Conservation (phyloP, 306 rosid species). For the Datisca glomerata region DNA sequence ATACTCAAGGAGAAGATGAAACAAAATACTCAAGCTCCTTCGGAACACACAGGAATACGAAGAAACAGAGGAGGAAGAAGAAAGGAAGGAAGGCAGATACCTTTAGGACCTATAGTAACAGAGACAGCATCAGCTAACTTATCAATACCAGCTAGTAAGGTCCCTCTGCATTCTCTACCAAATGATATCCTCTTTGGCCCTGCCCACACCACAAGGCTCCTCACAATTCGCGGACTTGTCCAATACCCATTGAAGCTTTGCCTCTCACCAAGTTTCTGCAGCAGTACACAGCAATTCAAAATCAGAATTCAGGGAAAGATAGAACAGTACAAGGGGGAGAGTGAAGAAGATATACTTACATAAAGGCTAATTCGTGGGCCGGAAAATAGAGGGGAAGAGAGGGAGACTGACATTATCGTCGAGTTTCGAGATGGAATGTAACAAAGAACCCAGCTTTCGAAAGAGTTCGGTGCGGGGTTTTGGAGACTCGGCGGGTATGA, state of each 20-base stretch:
- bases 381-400: slow-evolving; percentile 11
- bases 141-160: slow-evolving; percentile 68
- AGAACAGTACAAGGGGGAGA: neutral
- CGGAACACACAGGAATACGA: no score
- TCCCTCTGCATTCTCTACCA: slow-evolving; percentile 59
- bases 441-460: no score
- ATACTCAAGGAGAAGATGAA: no score
- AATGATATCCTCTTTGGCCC: slow-evolving; percentile 63
- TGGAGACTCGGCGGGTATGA: no score
- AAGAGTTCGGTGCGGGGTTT: no score
- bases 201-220: slow-evolving; percentile 35
- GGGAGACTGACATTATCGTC: slow-evolving; percentile 16
- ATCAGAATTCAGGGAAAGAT: neutral
- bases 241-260: slow-evolving; percentile 25
- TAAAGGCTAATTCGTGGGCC: slow-evolving; percentile 17
- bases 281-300: slow-evolving; percentile 7
- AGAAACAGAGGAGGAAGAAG: neutral
- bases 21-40: no score
- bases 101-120: slow-evolving; percentile 92
- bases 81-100: slow-evolving; percentile 17
- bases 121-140: slow-evolving; percentile 94
- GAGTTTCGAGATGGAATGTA: no score
- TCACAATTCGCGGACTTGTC: slow-evolving; percentile 14
- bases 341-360: slow-evolving; percentile 21
- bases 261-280: slow-evolving; percentile 28